Conservation (phyloP, 306 rosid species). For the Ormosia semicastrata region DNA sequence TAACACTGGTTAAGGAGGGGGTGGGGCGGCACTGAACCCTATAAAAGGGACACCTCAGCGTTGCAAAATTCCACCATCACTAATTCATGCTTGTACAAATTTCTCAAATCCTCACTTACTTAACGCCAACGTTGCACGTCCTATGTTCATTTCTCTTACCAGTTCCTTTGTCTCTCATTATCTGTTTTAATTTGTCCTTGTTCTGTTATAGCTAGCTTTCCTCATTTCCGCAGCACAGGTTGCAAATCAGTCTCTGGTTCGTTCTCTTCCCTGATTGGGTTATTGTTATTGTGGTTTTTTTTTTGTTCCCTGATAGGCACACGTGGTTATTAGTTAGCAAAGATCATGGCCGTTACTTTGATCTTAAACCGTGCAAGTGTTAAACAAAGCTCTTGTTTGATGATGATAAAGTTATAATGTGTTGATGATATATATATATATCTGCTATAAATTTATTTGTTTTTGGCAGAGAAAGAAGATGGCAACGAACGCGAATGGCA, state of each 20-base stretch:
- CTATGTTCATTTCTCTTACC: background rate
- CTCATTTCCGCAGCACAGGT: background rate
- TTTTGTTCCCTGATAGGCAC: background rate
- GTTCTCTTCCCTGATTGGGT: background rate
- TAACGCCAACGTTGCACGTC: background rate
- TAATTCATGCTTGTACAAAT: background rate
- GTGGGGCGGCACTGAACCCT: conserved; percentile 29
- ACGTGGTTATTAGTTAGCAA: background rate
- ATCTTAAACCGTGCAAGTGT: background rate
- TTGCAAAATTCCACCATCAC: conserved; percentile 24
- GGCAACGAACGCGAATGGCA: conserved; percentile 27
- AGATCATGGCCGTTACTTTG: background rate
- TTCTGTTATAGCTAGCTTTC: background rate
- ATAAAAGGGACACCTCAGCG: conserved; percentile 23
- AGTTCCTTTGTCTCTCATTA: conserved; percentile 11
- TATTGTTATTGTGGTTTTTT: background rate
- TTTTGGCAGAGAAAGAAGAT: conserved; percentile 26
- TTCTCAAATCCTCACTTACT: background rate
- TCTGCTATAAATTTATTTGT: background rate
- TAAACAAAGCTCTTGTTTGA: background rate
- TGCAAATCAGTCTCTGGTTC: conserved; percentile 33
- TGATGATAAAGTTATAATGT: background rate
- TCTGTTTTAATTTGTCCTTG: background rate
- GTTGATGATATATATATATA: background rate
- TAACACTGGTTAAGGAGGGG: conserved; percentile 28